A percentile compares a stretch with the other conserved stretches of the same genome.
These are phyloP conservation scores for Priceomyces haplophilus DNA, from an alignment of 805 yeast genomes.

Conservation along the genomic window DNA sequence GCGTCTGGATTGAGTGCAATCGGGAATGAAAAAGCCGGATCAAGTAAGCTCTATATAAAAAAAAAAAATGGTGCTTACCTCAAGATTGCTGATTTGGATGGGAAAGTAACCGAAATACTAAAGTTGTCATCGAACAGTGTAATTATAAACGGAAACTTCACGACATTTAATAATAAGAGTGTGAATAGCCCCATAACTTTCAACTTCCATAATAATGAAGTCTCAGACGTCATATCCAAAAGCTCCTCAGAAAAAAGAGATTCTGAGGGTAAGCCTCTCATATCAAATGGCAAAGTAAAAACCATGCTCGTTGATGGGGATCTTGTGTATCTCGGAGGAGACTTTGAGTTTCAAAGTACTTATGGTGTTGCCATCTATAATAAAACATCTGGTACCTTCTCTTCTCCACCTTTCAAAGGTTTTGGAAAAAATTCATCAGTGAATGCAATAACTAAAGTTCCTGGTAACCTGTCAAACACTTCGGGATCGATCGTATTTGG, in stretches of 20 bases:
- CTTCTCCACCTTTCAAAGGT: slow-evolving; percentile 68
- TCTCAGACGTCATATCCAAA: slow-evolving; percentile 20
- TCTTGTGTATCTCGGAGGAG: slow-evolving; percentile 77
- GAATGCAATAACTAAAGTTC: slow-evolving; percentile 55
- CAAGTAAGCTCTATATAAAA: slow-evolving; percentile 1
- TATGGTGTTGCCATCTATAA: slow-evolving; percentile 67
- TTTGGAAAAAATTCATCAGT: slow-evolving; percentile 60
- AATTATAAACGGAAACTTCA: slow-evolving; percentile 36
- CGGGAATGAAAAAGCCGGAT: slow-evolving; percentile 5
- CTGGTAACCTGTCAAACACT: slow-evolving; percentile 28
- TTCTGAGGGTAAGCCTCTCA: slow-evolving; percentile 6
- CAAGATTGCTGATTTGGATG: slow-evolving; percentile 30
- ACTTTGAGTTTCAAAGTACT: slow-evolving; percentile 51
- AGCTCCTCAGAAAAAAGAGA: slow-evolving; percentile 12
- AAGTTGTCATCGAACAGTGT: slow-evolving; percentile 25
- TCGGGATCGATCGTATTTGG: slow-evolving; percentile 67
- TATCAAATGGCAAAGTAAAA: slow-evolving; percentile 29
- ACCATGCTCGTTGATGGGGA: slow-evolving; percentile 40
- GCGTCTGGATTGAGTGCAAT: slow-evolving; percentile 21
- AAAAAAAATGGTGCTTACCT: slow-evolving; percentile 8
- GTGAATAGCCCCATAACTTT: slow-evolving; percentile 34
- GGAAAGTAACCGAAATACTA: slow-evolving; percentile 26
- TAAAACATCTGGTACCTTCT: slow-evolving; percentile 36
- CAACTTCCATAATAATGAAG: slow-evolving; percentile 24
- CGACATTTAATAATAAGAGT: slow-evolving; percentile 25